Evolutionary conservation across 1,139 yeast genomes (phyloP), one percentile per base, ranked within the genome.

Genomic region (Suhomyces coccinellae): DNA sequence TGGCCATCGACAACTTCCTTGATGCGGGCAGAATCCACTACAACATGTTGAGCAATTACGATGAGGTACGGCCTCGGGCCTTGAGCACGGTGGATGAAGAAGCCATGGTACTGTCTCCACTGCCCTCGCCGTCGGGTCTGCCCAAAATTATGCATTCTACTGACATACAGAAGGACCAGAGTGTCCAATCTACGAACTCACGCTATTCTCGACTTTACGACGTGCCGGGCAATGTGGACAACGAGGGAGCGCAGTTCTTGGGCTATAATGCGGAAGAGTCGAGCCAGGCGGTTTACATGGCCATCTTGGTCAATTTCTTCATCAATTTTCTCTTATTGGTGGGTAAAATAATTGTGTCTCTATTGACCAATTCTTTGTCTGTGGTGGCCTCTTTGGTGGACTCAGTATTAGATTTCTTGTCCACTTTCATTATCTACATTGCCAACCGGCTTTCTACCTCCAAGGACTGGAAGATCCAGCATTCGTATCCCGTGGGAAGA

Each of bases 351-450:
- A 66, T 75, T 10, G 90, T 85, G n/a, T 80, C 85, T 0, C 53
- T 81, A 14, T 64, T 82, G 54, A 84, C 93, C 2, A 76, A 72
- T 56, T 87, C 95, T 9, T 77, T 87, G 53, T 85, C 95, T 4
- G 80, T 87, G 41, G 71, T 86, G 41, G 95, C 95, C 0, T 85
- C 95, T 1, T 74, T 87, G 52, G 85, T 87, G 33, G 95, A 87
- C 64, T 85, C 93, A 1, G 70, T 82, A 0, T 73, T 87, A 51
- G 95, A 87, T 59, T 83, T 87, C 46, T 65, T 87, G 46, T 85
- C 93, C 6, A 86, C 95, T 0, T 71, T 85, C 49, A 86, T 87
- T 52, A 86, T 87, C 38, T 86, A 75, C 67, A 62, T 80, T 33
- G 80, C 88, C 43, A 82, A 85, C 51, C 65, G 75, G 48, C 68